Conservation (phyloP, 805 yeast species). For the Ogataea chonburiensis region DNA sequence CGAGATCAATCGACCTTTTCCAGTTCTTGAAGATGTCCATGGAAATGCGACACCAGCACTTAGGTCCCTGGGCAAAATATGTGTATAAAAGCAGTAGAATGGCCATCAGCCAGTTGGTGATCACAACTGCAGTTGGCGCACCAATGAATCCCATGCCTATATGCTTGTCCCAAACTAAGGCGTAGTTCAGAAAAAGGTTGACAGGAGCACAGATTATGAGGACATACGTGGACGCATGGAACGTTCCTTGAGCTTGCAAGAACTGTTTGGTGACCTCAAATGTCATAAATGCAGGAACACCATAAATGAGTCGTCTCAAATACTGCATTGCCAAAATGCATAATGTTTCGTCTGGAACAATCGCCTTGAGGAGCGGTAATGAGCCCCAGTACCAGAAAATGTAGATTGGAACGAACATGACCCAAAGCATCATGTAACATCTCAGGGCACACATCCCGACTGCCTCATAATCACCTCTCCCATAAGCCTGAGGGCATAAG, state of each 20-base stretch:
- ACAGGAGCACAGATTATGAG: constrained; percentile 70
- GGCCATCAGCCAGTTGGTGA: constrained; percentile 73
- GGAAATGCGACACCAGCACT: constrained; percentile 38
- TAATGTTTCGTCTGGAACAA: constrained; percentile 45
- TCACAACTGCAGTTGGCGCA: constrained; percentile 72
- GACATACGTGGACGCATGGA: constrained; percentile 77
- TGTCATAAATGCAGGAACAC: constrained; percentile 67
- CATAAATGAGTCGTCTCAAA: constrained; percentile 53
- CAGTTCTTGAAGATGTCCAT: constrained; percentile 51
- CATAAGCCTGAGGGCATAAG: constrained; percentile 74
- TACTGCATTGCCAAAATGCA: constrained; percentile 57
- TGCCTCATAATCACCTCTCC: constrained; percentile 58
- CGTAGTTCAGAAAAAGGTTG: constrained; percentile 64
- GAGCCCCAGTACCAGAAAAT: constrained; percentile 61
- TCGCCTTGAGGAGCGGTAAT: constrained; percentile 41
- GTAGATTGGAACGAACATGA: constrained; percentile 54
- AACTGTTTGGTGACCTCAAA: constrained; percentile 72
- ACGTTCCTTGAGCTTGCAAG: constrained; percentile 74
- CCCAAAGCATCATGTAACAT: constrained; percentile 55
- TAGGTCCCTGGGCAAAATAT: constrained; percentile 33
- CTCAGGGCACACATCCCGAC: constrained; percentile 71
- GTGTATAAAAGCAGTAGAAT: constrained; percentile 49
- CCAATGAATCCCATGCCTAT: constrained; percentile 70
- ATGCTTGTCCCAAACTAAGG: constrained; percentile 69
- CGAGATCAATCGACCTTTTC: constrained; percentile 60